Base-by-base conservation (phyloP, 805 yeast species). In the Teunomyces funiuensis region DNA sequence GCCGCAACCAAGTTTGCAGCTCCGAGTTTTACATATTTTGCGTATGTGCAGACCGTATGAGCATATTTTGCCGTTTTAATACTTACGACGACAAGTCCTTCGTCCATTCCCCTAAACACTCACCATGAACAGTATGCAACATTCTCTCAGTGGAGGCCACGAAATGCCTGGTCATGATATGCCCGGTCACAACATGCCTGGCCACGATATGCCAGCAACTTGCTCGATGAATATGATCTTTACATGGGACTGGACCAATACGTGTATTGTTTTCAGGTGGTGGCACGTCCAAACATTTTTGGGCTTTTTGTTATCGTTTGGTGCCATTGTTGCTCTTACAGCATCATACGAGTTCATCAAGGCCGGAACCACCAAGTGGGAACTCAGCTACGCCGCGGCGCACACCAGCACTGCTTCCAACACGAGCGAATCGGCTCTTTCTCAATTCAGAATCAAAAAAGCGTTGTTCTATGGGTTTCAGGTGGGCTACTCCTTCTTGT, bases 211-310 rank as follows among this genome's bases (percentile, higher is more conserved):
- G 52, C 51, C 57, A 20, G 65, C 60, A 27, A 66, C 60, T 63
- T 79, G 83, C 50, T 70, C 75, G n/a, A 79, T 76, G 82, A 73
- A 76, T 56, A 87, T 85, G 93, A 52, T 83, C 6, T 83, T 87
- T 57, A 85, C 89, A 5, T 87, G 93, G 90, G 79, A 81, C 46
- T 83, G 85, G 65, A 65, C 75, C 39, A 77, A 86, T 56, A 72
- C 85, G 5, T 87, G 96, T 57, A 77, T 87, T 7, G 74, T 87
- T 7, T 84, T 83, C 59, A 63, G 68, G 42, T 83, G 90, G 86
- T 87, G 96, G 96, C 91, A 84, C 51, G 76, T 87, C 40, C 69
- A 67, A 36, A 74, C 82, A 1, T 54, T 63, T 5, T 31, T 61
- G 2, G 82, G 79, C 5, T 73, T 87, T 36, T 6, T 83, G 2